These are phyloP conservation scores for Solanum okadae DNA, from an alignment of 257 asterid genomes.

Conservation along the genomic window DNA sequence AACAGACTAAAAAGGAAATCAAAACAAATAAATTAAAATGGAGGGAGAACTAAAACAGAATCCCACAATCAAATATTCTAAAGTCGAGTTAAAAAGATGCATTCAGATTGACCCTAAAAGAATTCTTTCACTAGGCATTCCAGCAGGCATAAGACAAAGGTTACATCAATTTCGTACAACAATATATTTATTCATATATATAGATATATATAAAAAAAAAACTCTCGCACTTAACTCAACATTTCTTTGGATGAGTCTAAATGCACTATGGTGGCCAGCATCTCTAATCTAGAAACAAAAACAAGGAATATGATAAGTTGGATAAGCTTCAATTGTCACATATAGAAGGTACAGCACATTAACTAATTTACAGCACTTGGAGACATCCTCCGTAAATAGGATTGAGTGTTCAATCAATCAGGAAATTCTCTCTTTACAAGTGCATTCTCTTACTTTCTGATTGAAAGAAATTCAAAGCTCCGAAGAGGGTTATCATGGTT, in stretches of 20 bases:
- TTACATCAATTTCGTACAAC: background rate
- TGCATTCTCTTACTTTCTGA: slow-evolving; percentile 21
- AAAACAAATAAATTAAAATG: background rate
- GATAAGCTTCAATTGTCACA: slow-evolving; percentile 13
- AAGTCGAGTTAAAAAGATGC: background rate
- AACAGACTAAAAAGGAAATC: background rate
- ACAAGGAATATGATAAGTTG: slow-evolving; percentile 1
- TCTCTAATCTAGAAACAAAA: slow-evolving; percentile 19
- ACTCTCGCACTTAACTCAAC: slow-evolving; percentile 29
- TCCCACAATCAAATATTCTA: background rate
- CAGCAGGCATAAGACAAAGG: too few species aligned
- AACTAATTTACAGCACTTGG: slow-evolving; percentile 32
- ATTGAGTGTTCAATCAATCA: slow-evolving; percentile 5
- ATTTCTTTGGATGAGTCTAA: slow-evolving; percentile 21
- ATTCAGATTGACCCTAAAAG: background rate
- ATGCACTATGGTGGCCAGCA: slow-evolving; percentile 16
- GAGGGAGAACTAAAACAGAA: background rate
- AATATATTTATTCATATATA: slow-evolving; percentile 9
- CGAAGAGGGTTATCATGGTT: slow-evolving; percentile 75
- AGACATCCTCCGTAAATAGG: slow-evolving; percentile 10
- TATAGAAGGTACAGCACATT: slow-evolving; percentile 6
- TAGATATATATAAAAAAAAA: background rate
- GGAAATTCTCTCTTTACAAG: slow-evolving; percentile 15
- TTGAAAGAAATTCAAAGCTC: slow-evolving; percentile 80
- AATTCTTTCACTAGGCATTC: background rate